A percentile compares a stretch with the other conserved stretches of the same genome.
Evolutionary conservation across 2,329 filamentous ascomycete species (phyloP).

Genomic region (Penicillium sp.): DNA sequence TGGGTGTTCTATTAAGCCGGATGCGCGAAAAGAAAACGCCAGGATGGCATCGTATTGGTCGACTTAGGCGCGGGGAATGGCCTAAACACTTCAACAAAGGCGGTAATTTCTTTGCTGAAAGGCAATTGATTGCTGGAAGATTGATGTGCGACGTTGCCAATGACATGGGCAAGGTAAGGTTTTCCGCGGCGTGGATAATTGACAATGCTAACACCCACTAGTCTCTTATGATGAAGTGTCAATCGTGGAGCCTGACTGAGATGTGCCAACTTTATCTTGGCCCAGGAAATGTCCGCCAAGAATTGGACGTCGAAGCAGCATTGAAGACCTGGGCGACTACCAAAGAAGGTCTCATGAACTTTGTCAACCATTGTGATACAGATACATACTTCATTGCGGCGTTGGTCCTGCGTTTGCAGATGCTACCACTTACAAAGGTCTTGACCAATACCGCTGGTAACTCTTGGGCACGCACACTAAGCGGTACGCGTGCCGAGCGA

Average conservation of each 20-base stretch:
- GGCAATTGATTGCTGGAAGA: conserved; percentile 83
- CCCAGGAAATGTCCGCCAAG: conserved; percentile 68
- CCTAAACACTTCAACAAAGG: conserved; percentile 81
- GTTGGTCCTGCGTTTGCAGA: conserved; percentile 81
- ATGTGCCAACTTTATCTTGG: conserved; percentile 92
- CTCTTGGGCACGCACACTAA: conserved; percentile 94
- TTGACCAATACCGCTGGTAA: conserved; percentile 96
- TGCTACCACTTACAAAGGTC: conserved; percentile 90
- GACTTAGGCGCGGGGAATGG: conserved; percentile 81
- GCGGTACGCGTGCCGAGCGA: conserved; percentile 90
- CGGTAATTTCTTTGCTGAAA: conserved; percentile 88
- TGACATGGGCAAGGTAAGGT: conserved; percentile 75
- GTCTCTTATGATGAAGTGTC: conserved; percentile 94
- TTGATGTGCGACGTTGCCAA: conserved; percentile 92
- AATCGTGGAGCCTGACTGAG: conserved; percentile 96
- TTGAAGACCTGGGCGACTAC: conserved; percentile 83
- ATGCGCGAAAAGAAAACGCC: conserved; percentile 87
- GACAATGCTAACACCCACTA: conserved; percentile 31
- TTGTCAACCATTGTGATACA: conserved; percentile 87
- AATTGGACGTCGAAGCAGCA: conserved; percentile 84
- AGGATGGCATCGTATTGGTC: conserved; percentile 90
- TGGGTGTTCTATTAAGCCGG: conserved; percentile 82
- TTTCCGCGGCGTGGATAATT: neutral
- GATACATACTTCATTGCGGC: conserved; percentile 97
- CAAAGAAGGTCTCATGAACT: conserved; percentile 85